Conservation (phyloP, 2,329 filamentous ascomycete species). For the Hyphodiscus sp. region DNA sequence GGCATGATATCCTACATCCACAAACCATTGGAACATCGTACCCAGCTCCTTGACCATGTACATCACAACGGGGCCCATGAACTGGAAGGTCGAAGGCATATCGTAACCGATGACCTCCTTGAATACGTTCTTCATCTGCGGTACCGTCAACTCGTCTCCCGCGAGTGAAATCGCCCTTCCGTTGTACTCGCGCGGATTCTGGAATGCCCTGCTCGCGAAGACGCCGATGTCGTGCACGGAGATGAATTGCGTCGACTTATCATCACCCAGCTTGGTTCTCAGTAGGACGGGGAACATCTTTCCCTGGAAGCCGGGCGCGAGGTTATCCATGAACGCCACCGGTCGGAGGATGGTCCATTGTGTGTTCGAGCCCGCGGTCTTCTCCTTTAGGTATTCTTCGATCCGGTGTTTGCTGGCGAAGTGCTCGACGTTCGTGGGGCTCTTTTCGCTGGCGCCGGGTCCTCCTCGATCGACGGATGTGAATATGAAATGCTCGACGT, state of each 20-base stretch:
- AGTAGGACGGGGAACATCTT: conserved; percentile 17
- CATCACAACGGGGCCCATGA: conserved; percentile 26
- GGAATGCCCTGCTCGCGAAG: conserved; percentile 34
- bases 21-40: conserved; percentile 35
- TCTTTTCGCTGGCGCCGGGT: conserved; percentile 35
- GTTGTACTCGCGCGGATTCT: conserved; percentile 29
- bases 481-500: conserved; percentile 56
- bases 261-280: conserved; percentile 32
- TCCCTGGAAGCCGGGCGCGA: conserved; percentile 17
- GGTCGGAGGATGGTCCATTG: conserved; percentile 50
- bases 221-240: conserved; percentile 34
- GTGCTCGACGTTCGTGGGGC: conserved; percentile 45
- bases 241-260: conserved; percentile 33
- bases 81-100: conserved; percentile 28
- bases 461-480: conserved; percentile 58
- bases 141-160: conserved; percentile 35
- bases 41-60: conserved; percentile 30
- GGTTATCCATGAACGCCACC: conserved; percentile 48
- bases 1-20: conserved; percentile 31
- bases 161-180: conserved; percentile 33
- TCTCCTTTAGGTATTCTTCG: conserved; percentile 37
- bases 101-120: conserved; percentile 27
- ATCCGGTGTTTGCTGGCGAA: conserved; percentile 49
- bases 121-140: conserved; percentile 30
- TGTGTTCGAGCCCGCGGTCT: conserved; percentile 28